phyloP scores from a whole-genome alignment of 495 filamentous ascomycete species.

The Coniosporium apollinis region DNA sequence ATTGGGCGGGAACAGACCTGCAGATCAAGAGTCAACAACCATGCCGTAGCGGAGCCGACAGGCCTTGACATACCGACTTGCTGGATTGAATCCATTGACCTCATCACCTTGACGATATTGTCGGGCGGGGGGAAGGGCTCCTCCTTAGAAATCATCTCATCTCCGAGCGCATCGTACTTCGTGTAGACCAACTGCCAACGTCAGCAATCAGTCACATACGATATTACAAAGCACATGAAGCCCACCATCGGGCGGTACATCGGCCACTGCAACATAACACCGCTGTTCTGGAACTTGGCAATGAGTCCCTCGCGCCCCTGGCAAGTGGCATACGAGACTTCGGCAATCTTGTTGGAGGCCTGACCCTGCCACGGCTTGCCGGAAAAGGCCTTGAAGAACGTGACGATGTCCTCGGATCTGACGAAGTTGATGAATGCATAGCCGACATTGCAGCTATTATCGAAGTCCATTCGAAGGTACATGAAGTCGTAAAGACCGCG shows the following conservation, averaged over 20 bases:
- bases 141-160: slow-evolving; percentile 31
- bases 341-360: slow-evolving; percentile 52
- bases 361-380: slow-evolving; percentile 41
- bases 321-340: slow-evolving; percentile 87
- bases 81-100: slow-evolving; percentile 71
- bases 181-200: slow-evolving; percentile 30
- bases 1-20: no score
- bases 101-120: slow-evolving; percentile 70
- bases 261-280: slow-evolving; percentile 72
- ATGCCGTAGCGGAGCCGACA: no score
- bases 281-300: slow-evolving; percentile 90
- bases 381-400: slow-evolving; percentile 7
- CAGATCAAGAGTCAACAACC: no score
- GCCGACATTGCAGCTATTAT: slow-evolving; percentile 49
- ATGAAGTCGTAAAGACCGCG: slow-evolving; percentile 80
- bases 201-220: no score
- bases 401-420: slow-evolving; percentile 38
- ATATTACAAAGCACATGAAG: no score
- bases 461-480: slow-evolving; percentile 68
- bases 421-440: slow-evolving; percentile 97
- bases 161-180: slow-evolving; percentile 18
- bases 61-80: slow-evolving; percentile 63
- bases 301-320: slow-evolving; percentile 83
- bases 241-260: slow-evolving; percentile 71
- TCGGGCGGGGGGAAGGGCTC: slow-evolving; percentile 60